A percentile compares a stretch with the other conserved stretches of the same genome.
Evolutionary conservation across 768 basidiomycete genomes (phyloP).

Genomic region (Hirschioporus abietinus): DNA sequence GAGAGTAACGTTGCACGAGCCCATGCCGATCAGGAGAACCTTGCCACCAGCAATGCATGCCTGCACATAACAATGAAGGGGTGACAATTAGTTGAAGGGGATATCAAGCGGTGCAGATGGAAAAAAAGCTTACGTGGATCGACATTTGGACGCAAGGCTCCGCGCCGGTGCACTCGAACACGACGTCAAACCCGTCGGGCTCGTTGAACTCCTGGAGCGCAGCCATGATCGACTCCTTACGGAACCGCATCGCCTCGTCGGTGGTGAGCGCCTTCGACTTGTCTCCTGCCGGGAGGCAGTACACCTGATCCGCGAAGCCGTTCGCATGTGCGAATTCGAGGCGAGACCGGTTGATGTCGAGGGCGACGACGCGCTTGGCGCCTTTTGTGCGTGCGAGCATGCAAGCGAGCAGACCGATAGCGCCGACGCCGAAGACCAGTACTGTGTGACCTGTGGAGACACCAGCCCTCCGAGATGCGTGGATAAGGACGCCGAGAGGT

Average conservation of each 20-base stretch:
- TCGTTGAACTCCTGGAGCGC: slow-evolving; percentile 52
- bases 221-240: slow-evolving; percentile 49
- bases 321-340: slow-evolving; percentile 71
- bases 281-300: slow-evolving; percentile 47
- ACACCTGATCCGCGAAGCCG: slow-evolving; percentile 74
- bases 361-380: slow-evolving; percentile 64
- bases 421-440: slow-evolving; percentile 87
- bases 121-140: slow-evolving; percentile 60
- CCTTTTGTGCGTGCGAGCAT: slow-evolving; percentile 70
- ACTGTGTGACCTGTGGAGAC: slow-evolving; percentile 56
- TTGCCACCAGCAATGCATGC: slow-evolving; percentile 80
- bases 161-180: slow-evolving; percentile 94
- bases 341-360: slow-evolving; percentile 82
- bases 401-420: slow-evolving; percentile 89
- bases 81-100: too few species aligned
- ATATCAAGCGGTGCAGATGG: slow-evolving; percentile 5
- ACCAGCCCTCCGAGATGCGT: slow-evolving; percentile 43
- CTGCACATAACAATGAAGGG: too few species aligned
- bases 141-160: slow-evolving; percentile 90
- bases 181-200: slow-evolving; percentile 82
- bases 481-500: slow-evolving; percentile 86
- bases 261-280: slow-evolving; percentile 43
- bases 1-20: slow-evolving; percentile 71
- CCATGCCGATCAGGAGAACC: slow-evolving; percentile 96
- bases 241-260: slow-evolving; percentile 53